Evolutionary conservation across 2,329 filamentous ascomycete species (phyloP), one percentile per base, ranked within the genome.

Genomic region (Diaporthe sp.): DNA sequence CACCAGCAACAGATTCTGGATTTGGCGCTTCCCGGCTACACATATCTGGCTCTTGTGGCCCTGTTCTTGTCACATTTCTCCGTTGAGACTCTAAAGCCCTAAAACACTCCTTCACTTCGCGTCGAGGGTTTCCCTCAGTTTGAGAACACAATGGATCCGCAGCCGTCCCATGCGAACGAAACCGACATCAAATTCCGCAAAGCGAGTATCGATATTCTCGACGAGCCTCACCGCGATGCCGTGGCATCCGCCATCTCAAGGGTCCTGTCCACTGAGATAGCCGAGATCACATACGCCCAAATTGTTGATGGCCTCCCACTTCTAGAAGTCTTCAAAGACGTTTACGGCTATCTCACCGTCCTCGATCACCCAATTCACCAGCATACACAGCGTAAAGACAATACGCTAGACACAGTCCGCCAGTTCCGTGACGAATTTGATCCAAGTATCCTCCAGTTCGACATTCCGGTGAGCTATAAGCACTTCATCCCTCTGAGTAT

Each of bases 301-400:
- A 68, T 68, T 47, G 42, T 49, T 42, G 63, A 68, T 47, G 63
- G 63, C 34, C 63, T 68, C 20, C 63, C 63, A 10, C 63, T 68
- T 22, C 25, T 28, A 42, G 22, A 68, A 20, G 39, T 68, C 22
- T 20, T 53, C 2, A 25, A 53, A 53, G 49, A 53, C n/a, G 49
- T 25, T n/a, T 28, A 53, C 13, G 49, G n/a, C 49, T 0, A 53
- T 4, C 44, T 73, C 49, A 53, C 13, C 49, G 28, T n/a, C 5
- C 49, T 10, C 2, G 49, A 53, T 15, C 49, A 53, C 49, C 49
- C 49, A 53, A 53, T 53, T 53, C n/a, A 53, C n/a, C 49, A 53
- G 49, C 49, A 53, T 25, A 53, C 49, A 20, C 49, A 53, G 49
- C 49, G 15, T 53, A 53, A 53, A 53, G n/a, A 53, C n/a, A 10